Base-by-base conservation (phyloP, 2,329 filamentous ascomycete species). In the Penicillium concentricum region DNA sequence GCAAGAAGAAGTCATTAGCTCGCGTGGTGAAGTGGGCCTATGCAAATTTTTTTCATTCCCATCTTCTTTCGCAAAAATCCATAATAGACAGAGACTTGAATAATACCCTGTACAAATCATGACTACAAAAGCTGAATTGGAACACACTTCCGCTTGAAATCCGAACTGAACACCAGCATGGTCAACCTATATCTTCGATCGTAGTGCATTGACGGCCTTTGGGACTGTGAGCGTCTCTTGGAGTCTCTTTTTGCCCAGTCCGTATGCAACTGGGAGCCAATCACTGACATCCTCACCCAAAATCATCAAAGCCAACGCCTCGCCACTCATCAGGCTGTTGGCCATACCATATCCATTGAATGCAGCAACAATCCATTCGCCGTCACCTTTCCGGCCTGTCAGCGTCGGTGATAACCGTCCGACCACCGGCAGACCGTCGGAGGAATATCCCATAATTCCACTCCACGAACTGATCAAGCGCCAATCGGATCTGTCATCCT, bases 321-420 rank as follows among this genome's bases (percentile, higher is more conserved):
- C 65, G 2, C 68, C 70, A 41, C 63, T 59, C 44, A 58, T 61
- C 64, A 65, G 67, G 47, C 67, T 87, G 79, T 82, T 86, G 80
- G 51, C 75, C 86, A 88, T 88, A 0, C 86, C 85, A 69, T 88
- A 84, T 1, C 87, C 87, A 68, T 87, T 85, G 63, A 88, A 88
- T 10, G 82, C 80, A 2, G 81, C 84, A n/a, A 78, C 79, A 2
- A 86, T 73, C 81, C 82, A 89, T 56, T 72, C 70, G 16, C 64
- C 64, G 1, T 58, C 45, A 2, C 66, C 61, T 8, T 30, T 28
- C 9, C 66, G 51, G 5, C 56, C 61, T 6, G 39, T 87, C 58
- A 15, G 77, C 72, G 42, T 68, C 51, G 53, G 70, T 1, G 79
- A 78, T 52, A 78, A 74, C 2, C 70, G 64, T 0, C 84, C 84